These are phyloP conservation scores for Xerocomellus intermedius DNA, from an alignment of 768 basidiomycete species.

Conservation along the genomic window DNA sequence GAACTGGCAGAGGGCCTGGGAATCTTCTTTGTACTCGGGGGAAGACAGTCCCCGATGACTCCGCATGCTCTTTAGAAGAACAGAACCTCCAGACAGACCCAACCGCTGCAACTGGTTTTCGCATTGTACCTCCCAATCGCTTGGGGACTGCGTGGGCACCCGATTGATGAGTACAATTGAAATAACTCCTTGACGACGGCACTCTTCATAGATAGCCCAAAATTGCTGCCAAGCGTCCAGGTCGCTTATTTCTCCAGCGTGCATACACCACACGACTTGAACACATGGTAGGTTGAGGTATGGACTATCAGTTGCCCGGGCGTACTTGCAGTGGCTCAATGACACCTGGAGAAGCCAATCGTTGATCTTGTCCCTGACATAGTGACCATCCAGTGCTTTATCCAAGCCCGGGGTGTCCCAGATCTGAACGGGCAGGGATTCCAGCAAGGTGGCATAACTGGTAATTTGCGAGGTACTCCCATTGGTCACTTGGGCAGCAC, in stretches of 20 bases:
- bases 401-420: constrained; percentile 1
- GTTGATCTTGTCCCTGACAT: background rate
- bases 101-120: background rate
- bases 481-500: background rate
- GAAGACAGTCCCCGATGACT: background rate
- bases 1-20: background rate
- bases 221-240: background rate
- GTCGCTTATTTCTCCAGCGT: background rate
- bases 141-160: background rate
- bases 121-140: background rate
- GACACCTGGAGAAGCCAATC: background rate
- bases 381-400: background rate
- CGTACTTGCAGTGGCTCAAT: background rate
- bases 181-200: background rate
- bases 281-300: background rate
- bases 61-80: background rate
- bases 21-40: background rate
- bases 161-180: background rate
- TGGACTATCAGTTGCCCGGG: no score
- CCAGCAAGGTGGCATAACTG: background rate
- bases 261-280: background rate
- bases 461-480: background rate
- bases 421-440: background rate
- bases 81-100: background rate
- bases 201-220: background rate